Conservation (phyloP, 441 rosid genomes). For the Populus tomentosa region DNA sequence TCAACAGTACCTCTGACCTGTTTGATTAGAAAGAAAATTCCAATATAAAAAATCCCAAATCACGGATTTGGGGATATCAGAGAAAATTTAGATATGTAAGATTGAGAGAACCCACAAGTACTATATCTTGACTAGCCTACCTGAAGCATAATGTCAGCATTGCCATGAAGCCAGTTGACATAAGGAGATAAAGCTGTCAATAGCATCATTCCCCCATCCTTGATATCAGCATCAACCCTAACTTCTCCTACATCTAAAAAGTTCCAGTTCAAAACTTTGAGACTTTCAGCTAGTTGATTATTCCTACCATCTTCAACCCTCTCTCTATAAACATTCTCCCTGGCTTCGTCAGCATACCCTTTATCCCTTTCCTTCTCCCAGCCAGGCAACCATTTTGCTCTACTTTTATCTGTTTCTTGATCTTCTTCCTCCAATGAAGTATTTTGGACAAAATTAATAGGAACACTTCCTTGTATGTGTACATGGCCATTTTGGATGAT, state of each 20-base stretch:
- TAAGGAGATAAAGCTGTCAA: constrained; percentile 95
- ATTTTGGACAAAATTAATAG: constrained; percentile 69
- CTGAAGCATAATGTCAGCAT: constrained; percentile 96
- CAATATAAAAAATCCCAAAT: background rate
- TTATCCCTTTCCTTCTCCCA: constrained; percentile 76
- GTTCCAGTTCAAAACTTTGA: constrained; percentile 86
- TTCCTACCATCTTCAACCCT: constrained; percentile 90
- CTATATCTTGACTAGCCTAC: constrained; percentile 31
- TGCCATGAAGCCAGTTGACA: constrained; percentile 95
- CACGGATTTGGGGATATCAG: background rate
- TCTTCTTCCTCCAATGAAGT: constrained; percentile 59
- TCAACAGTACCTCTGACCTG: constrained; percentile 99
- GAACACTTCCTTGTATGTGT: constrained; percentile 95
- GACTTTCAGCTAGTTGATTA: constrained; percentile 83
- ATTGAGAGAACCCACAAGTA: background rate
- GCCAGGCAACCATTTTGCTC: constrained; percentile 63
- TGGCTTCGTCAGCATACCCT: constrained; percentile 43
- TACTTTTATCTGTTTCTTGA: constrained; percentile 48
- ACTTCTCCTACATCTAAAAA: constrained; percentile 96
- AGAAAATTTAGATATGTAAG: background rate
- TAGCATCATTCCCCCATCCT: constrained; percentile 99
- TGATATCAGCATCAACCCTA: constrained; percentile 90
- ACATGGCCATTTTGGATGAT: constrained; percentile 89
- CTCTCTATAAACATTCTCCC: constrained; percentile 63
- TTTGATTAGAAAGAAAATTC: constrained; percentile 20